Conservation (phyloP, 345 rosid genomes). For the Salix purpurea region DNA sequence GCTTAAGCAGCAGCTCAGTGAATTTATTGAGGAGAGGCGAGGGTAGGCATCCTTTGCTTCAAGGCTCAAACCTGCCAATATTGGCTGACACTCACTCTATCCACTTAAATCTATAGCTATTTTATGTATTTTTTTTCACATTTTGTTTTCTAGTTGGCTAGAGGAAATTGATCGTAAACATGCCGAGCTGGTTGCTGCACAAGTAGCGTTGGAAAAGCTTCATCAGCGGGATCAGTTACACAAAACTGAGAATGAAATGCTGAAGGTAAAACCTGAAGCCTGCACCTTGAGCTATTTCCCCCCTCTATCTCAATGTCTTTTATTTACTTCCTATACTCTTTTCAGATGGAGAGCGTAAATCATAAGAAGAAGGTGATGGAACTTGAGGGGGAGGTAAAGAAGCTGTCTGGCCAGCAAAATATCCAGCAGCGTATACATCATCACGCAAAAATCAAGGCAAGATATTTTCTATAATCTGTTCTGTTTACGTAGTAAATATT, state of each 20-base stretch:
- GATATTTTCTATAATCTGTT: slow-evolving; percentile 11
- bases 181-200: slow-evolving; percentile 64
- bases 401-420: slow-evolving; percentile 82
- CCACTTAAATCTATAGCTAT: neutral
- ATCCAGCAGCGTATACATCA: slow-evolving; percentile 88
- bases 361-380: slow-evolving; percentile 58
- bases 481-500: neutral
- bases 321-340: slow-evolving; percentile 3
- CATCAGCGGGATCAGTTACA: slow-evolving; percentile 63
- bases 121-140: slow-evolving; percentile 1
- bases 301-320: neutral
- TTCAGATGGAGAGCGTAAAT: slow-evolving; percentile 62
- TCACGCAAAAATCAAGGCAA: slow-evolving; percentile 88
- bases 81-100: neutral
- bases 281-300: neutral
- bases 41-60: slow-evolving; percentile 48
- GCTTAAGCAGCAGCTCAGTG: slow-evolving; percentile 71
- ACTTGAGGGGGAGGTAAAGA: slow-evolving; percentile 75
- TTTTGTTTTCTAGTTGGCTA: slow-evolving; percentile 56
- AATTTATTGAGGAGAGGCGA: slow-evolving; percentile 69
- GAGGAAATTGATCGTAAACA: slow-evolving; percentile 81
- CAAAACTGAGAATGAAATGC: slow-evolving; percentile 68
- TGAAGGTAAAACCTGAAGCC: slow-evolving; percentile 47
- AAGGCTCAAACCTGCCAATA: neutral
- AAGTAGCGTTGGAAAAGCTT: slow-evolving; percentile 66